Evolutionary conservation across 179 eudicot species (phyloP).

Genomic region (Corrigiola litoralis): DNA sequence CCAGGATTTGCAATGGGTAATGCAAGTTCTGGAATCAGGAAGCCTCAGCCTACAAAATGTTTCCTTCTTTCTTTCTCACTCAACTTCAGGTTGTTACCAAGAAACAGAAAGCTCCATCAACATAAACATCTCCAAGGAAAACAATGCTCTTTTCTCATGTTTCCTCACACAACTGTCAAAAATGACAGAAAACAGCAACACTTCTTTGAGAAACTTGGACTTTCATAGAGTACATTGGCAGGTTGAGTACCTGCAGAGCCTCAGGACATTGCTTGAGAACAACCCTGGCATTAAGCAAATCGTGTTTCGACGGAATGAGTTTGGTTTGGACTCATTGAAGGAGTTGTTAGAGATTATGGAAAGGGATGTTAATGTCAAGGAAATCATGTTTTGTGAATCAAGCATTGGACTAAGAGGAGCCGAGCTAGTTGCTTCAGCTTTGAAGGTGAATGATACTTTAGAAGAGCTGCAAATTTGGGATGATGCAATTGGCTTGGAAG

Average conservation of each 20-base stretch:
- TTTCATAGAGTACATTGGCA: constrained; percentile 79
- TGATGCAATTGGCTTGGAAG: constrained; percentile 70
- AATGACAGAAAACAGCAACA: constrained; percentile 19
- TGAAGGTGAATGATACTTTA: constrained; percentile 56
- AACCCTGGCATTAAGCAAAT: constrained; percentile 44
- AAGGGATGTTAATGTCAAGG: constrained; percentile 50
- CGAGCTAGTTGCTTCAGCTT: constrained; percentile 57
- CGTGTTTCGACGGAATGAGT: constrained; percentile 49
- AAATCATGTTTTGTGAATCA: constrained; percentile 63
- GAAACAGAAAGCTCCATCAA: constrained; percentile 61
- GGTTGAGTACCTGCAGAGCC: constrained; percentile 37
- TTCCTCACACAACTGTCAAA: constrained; percentile 44
- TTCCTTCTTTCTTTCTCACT: constrained; percentile 65
- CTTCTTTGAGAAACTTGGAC: constrained; percentile 51
- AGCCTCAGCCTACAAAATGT: constrained; percentile 45
- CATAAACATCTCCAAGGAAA: constrained; percentile 48
- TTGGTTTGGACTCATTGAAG: constrained; percentile 44
- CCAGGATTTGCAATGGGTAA: constrained; percentile 64
- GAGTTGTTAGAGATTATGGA: constrained; percentile 54
- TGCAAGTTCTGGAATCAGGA: constrained; percentile 40
- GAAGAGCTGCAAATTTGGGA: constrained; percentile 93
- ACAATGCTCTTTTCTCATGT: constrained; percentile 38
- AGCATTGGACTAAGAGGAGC: constrained; percentile 65
- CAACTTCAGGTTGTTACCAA: constrained; percentile 51
- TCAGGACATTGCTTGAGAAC: constrained; percentile 38